Conservation (phyloP, 306 rosid species). For the Lathyrus sativus region DNA sequence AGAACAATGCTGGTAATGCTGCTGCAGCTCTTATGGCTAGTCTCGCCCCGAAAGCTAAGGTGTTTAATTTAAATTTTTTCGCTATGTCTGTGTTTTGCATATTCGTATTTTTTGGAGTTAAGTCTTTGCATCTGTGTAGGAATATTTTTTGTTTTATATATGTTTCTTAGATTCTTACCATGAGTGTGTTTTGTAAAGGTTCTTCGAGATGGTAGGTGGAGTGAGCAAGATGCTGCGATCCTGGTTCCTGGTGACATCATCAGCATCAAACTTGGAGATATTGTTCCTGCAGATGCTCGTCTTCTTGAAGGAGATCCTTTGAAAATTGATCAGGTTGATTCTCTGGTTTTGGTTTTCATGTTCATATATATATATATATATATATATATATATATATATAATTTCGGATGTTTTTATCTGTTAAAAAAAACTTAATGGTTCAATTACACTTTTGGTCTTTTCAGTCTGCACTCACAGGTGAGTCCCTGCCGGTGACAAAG, state of each 20-base stretch:
- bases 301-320: conserved; percentile 98
- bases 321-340: conserved; percentile 86
- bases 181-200: conserved; percentile 55
- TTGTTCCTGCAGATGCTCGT: conserved; percentile 90
- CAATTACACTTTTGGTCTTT: conserved; percentile 30
- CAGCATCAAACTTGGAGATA: conserved; percentile 93
- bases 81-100: neutral
- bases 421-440: conserved; percentile 8
- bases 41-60: conserved; percentile 98
- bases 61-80: conserved; percentile 35
- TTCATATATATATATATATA: neutral
- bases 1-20: conserved; percentile 97
- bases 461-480: conserved; percentile 97
- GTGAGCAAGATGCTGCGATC: conserved; percentile 75
- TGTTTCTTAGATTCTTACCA: conserved; percentile 35
- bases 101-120: neutral
- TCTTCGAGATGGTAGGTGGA: conserved; percentile 99
- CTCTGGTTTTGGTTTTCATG: neutral
- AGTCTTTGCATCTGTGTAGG: conserved; percentile 28
- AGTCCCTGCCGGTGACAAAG: conserved; percentile 93
- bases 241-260: conserved; percentile 92
- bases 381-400: neutral
- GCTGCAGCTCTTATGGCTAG: conserved; percentile 99
- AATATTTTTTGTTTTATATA: neutral
- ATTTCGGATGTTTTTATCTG: conserved; percentile 15